Evolutionary conservation across 1,139 yeast genomes (phyloP).

Genomic region (Geotrichum reessii): DNA sequence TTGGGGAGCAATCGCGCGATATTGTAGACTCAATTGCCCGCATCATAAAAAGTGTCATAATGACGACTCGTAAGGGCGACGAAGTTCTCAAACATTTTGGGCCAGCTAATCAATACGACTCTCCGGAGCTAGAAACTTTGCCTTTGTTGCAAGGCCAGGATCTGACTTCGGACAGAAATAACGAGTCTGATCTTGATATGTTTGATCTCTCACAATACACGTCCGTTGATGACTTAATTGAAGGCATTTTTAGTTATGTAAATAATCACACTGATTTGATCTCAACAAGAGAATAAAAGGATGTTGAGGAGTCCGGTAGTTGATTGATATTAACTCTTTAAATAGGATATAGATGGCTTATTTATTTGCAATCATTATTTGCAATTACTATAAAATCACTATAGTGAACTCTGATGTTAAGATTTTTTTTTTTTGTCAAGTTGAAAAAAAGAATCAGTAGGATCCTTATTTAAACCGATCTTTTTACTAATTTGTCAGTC

Average conservation of each 20-base stretch:
- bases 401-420: too few species aligned
- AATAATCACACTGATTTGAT: slow-evolving; percentile 5
- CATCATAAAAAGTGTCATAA: slow-evolving; percentile 46
- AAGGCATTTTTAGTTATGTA: slow-evolving; percentile 14
- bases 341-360: too few species aligned
- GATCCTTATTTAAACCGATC: not conserved
- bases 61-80: slow-evolving; percentile 22
- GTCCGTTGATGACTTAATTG: slow-evolving; percentile 14
- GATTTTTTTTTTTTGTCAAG: not conserved
- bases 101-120: not conserved
- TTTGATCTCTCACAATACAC: slow-evolving; percentile 14
- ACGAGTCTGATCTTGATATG: slow-evolving; percentile 5
- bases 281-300: not conserved
- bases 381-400: too few species aligned
- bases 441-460: too few species aligned
- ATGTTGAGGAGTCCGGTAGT: not conserved
- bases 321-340: too few species aligned
- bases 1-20: slow-evolving; percentile 50
- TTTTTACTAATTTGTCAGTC: not conserved
- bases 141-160: not conserved
- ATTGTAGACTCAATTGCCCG: slow-evolving; percentile 52
- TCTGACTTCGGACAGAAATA: not conserved
- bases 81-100: not conserved
- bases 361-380: too few species aligned
- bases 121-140: not conserved